Evolutionary conservation across 192 early-diverging fungal species (phyloP), one percentile per base, ranked within the genome.

Genomic region (Helicostylum pulchrum): DNA sequence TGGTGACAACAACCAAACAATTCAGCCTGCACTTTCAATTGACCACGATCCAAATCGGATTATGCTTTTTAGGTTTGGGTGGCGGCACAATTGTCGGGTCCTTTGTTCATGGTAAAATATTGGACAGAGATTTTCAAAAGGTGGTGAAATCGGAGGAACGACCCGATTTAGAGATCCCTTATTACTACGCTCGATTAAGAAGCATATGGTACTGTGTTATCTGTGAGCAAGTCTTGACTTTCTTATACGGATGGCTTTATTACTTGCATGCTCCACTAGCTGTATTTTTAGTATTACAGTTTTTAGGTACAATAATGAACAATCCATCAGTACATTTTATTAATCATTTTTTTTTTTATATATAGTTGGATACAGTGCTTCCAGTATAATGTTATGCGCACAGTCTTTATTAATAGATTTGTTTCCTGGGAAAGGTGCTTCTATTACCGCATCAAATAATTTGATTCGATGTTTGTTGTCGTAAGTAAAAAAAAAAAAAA

Each of bases 51-150:
- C 66, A 66, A 1, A 68, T 82, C 51, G 78, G 80, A 0, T 17
- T 82, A 2, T 75, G 72, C 20, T 82, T 77, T 64, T 65, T 80
- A 50, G 64, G 70, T 12, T 61, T 62, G 15, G 82, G 80, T 7
- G n/a, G 70, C 4, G 82, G 80, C 7, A 71, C 66, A 9, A 60
- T 75, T 8, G 2, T 72, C 12, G 80, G 82, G 15, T 76, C 26
- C 26, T 26, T 26, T 26, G 1, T 26, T 26, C 26, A 26, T 26
- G 26, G 26, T 26, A 26, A 26, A 26, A 26, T 26, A 26, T 2
- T 26, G 2, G 26, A 26, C 2, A 26, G 26, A 26, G 26, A 26
- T 26, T 26, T 26, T 26, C 0, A 26, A 26, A 26, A 26, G 26
- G 26, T 26, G 26, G 26, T 26, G 0, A 26, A 26, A 26, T 26